These are phyloP conservation scores for Aspergillus candidus DNA, from an alignment of 2,329 filamentous ascomycete species.

Conservation along the genomic window DNA sequence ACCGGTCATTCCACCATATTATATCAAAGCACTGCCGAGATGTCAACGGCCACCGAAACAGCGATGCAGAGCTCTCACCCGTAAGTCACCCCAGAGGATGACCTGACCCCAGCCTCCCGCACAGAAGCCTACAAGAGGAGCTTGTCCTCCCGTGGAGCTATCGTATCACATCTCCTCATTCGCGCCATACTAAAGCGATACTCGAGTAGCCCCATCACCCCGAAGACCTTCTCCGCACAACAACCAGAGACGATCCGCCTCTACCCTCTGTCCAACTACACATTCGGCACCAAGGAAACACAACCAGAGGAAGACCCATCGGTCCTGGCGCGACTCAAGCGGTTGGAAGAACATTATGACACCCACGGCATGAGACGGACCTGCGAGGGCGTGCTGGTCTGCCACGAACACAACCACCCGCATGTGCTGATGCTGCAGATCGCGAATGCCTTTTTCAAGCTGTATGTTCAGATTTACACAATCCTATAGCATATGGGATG, in stretches of 20 bases:
- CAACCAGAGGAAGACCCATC: constrained; percentile 97
- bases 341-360: constrained; percentile 91
- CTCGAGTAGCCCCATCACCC: constrained; percentile 59
- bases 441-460: constrained; percentile 98
- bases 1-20: not conserved
- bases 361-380: constrained; percentile 94
- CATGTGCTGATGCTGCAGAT: constrained; percentile 99
- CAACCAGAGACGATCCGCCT: constrained; percentile 86
- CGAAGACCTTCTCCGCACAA: constrained; percentile 78
- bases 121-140: constrained; percentile 2
- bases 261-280: constrained; percentile 96
- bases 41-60: constrained; percentile 78
- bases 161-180: constrained; percentile 6
- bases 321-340: constrained; percentile 83
- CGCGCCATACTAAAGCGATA: not conserved
- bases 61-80: constrained; percentile 71
- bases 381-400: constrained; percentile 93
- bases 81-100: constrained; percentile 30
- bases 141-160: too few species aligned
- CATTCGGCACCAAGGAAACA: constrained; percentile 95
- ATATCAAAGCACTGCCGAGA: constrained; percentile 31
- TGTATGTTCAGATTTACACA: constrained; percentile 45
- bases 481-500: not conserved
- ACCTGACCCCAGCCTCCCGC: not conserved
- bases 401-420: constrained; percentile 98